Evolutionary conservation across 345 rosid species (phyloP).

Genomic region (Moringa oleifera): DNA sequence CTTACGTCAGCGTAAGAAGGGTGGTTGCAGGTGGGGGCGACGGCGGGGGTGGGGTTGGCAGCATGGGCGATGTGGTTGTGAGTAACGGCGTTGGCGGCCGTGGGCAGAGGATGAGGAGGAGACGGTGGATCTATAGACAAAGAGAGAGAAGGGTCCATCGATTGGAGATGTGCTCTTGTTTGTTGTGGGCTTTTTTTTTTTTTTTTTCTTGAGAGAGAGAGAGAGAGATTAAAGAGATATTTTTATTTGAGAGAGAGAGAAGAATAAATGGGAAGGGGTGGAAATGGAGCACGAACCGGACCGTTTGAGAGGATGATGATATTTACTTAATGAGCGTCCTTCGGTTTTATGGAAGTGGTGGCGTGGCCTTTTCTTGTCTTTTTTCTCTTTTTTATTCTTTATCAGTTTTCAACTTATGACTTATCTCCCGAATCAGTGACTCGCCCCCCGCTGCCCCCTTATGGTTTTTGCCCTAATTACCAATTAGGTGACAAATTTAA

Average conservation of each 20-base stretch:
- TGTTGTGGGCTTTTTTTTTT: background rate
- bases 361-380: too few species aligned
- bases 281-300: too few species aligned
- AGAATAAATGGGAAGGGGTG: background rate
- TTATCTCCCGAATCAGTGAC: too few species aligned
- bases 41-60: background rate
- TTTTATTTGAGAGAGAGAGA: too few species aligned
- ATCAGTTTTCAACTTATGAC: too few species aligned
- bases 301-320: too few species aligned
- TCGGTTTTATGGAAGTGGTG: too few species aligned
- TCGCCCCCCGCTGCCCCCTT: too few species aligned
- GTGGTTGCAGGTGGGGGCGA: slow-evolving; percentile 4
- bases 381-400: too few species aligned
- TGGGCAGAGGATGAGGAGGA: slow-evolving; percentile 7
- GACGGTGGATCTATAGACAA: slow-evolving; percentile 17
- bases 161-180: slow-evolving; percentile 3
- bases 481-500: too few species aligned
- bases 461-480: too few species aligned
- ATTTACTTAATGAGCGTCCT: too few species aligned
- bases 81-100: slow-evolving; percentile 1
- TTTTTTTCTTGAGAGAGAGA: background rate
- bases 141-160: slow-evolving; percentile 28
- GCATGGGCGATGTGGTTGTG: slow-evolving; percentile 15
- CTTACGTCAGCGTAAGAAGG: slow-evolving; percentile 24
- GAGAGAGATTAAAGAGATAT: background rate